Percentiles rank a stretch among this genome's conserved stretches.
Conservation (phyloP, 192 early-diverging fungal species). For the Fimicolochytrium jonesii region DNA sequence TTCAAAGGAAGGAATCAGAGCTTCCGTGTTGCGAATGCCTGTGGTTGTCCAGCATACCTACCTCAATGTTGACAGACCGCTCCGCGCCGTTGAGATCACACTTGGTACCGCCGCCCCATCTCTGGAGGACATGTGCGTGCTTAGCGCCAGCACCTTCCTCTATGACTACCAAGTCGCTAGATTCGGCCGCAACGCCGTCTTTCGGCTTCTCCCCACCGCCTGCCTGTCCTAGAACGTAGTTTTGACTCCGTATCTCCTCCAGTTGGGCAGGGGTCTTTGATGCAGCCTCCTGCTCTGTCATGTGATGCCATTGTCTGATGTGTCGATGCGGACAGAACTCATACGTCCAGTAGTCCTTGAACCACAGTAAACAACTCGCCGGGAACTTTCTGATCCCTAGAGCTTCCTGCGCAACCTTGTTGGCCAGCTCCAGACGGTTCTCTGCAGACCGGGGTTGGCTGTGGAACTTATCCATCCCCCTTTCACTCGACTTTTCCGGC, state of each 20-base stretch:
- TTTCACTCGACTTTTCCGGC: background rate
- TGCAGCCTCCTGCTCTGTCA: background rate
- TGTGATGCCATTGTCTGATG: background rate
- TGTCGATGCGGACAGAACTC: conserved; percentile 9
- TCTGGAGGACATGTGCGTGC: conserved; percentile 4
- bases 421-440: background rate
- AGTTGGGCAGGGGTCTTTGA: background rate
- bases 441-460: background rate
- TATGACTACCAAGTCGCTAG: conserved; percentile 13
- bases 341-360: conserved; percentile 15
- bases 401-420: background rate
- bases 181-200: background rate
- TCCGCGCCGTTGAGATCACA: conserved; percentile 13
- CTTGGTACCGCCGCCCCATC: conserved; percentile 16
- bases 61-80: conserved; percentile 3
- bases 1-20: background rate
- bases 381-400: background rate
- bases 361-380: too few species aligned
- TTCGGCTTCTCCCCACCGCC: background rate
- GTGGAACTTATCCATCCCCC: background rate
- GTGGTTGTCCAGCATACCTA: conserved; percentile 4
- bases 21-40: background rate
- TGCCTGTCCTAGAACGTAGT: background rate
- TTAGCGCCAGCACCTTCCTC: conserved; percentile 5
- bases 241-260: background rate